phyloP scores from a whole-genome alignment of 2,329 filamentous ascomycete genomes.

The Penicillium psychrosexuale region DNA sequence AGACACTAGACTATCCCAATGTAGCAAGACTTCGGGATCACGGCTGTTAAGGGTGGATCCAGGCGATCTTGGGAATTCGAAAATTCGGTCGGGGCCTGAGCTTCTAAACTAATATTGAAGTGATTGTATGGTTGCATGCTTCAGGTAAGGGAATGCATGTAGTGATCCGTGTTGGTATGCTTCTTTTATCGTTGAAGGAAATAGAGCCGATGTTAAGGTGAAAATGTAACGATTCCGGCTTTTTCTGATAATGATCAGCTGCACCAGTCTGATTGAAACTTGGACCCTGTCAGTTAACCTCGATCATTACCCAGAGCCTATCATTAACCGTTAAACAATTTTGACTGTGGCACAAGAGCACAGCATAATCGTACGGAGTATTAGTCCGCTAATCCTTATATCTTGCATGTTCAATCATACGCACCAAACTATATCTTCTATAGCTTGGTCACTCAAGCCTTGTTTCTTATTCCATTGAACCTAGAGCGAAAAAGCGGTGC shows the following conservation, averaged over 20 bases:
- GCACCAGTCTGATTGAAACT: conserved; percentile 9
- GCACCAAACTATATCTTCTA: background rate
- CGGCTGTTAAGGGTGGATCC: conserved; percentile 8
- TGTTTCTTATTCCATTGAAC: background rate
- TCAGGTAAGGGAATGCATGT: conserved; percentile 19
- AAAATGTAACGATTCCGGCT: background rate
- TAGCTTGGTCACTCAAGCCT: background rate
- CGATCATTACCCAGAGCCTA: background rate
- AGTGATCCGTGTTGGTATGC: conserved; percentile 5
- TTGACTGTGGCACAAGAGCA: conserved; percentile 4
- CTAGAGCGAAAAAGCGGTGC: conserved; percentile 8
- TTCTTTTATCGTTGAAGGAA: conserved; percentile 1
- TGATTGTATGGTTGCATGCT: conserved; percentile 7
- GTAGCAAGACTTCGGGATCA: conserved; percentile 13
- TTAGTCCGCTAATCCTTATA: background rate
- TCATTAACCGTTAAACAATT: conserved; percentile 1
- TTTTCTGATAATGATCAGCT: conserved; percentile 1
- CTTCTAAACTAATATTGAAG: background rate
- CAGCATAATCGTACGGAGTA: background rate
- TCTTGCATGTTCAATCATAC: background rate
- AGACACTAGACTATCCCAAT: conserved; percentile 7
- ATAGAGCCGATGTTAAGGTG: background rate
- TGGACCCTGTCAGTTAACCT: conserved; percentile 6
- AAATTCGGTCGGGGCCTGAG: background rate
- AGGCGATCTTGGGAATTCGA: conserved; percentile 10